Evolutionary conservation across 2,329 filamentous ascomycete genomes (phyloP), one percentile per base, ranked within the genome.

Genomic region (Xylaria sp.): DNA sequence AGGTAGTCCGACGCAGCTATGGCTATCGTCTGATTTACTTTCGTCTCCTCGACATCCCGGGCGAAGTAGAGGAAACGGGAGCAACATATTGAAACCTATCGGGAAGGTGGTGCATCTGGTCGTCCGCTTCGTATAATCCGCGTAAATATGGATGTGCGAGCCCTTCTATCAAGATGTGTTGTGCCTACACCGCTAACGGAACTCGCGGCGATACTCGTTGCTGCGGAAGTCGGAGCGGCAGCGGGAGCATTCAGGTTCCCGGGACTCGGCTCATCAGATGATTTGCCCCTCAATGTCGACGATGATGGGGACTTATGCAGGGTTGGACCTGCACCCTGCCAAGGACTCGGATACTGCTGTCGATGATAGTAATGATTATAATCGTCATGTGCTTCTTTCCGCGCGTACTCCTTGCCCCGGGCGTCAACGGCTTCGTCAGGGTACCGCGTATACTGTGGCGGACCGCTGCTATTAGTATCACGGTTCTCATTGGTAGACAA

Each of bases 51-150:
- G 4, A 34, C 48, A 10, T 39, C 13, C 25, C 25, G 39, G 8
- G 44, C 8, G 28, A 15, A 28, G 20, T 8, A 12, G 25, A 34
- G 15, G n/a, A 9, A 18, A 28, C 23, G 39, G 10, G 10, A 5
- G n/a, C 13, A 18, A 46, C 37, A 34, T 20, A 41, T 25, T 10
- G 1, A 62, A 34, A 25, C 37, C 55, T 60, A 67, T 8, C 67
- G 63, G 9, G 63, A 59, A 2, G 65, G 39, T 6, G 74, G 73
- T n/a, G 72, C 15, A 67, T 77, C 74, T 51, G 69, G 69, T 28
- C 70, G 66, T n/a, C 73, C 71, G 41, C 71, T 75, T 31, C 74
- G 72, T 63, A 77, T 76, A 20, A 77, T 69, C 25, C 76, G 73
- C 23, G 68, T 73, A 20, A 77, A 68, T 18, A 77, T 10, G 18